These are phyloP conservation scores for Lathyrus oleraceus DNA, from an alignment of 306 rosid genomes.

Conservation along the genomic window DNA sequence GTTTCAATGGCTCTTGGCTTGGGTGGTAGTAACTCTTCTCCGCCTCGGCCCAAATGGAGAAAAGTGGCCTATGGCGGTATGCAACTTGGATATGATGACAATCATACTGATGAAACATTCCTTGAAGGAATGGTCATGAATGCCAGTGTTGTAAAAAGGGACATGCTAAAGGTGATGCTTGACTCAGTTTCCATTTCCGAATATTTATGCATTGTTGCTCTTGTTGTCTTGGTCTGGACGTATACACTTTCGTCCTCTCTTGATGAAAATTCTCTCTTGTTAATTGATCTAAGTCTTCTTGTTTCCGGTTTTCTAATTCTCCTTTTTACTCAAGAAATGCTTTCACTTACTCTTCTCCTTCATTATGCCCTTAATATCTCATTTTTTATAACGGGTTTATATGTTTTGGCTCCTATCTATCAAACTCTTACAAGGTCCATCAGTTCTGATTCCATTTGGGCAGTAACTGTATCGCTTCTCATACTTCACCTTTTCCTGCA, in stretches of 20 bases:
- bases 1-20: slow-evolving; percentile 39
- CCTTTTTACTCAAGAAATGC: slow-evolving; percentile 78
- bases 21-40: slow-evolving; percentile 38
- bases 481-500: slow-evolving; percentile 85
- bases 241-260: slow-evolving; percentile 70
- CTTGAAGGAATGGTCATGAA: slow-evolving; percentile 92
- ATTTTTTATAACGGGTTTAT: slow-evolving; percentile 70
- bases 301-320: slow-evolving; percentile 72
- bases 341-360: slow-evolving; percentile 63
- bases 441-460: slow-evolving; percentile 91
- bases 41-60: slow-evolving; percentile 62
- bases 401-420: slow-evolving; percentile 85
- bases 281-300: slow-evolving; percentile 72
- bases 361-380: slow-evolving; percentile 72
- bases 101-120: slow-evolving; percentile 79
- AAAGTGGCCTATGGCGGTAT: slow-evolving; percentile 95
- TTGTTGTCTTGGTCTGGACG: slow-evolving; percentile 84
- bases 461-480: slow-evolving; percentile 63
- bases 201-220: slow-evolving; percentile 81
- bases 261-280: slow-evolving; percentile 67
- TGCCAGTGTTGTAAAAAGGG: slow-evolving; percentile 83
- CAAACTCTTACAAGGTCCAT: slow-evolving; percentile 91
- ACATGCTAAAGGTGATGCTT: slow-evolving; percentile 78
- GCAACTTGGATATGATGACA: slow-evolving; percentile 91
- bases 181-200: slow-evolving; percentile 87